Conservation (phyloP, 345 rosid genomes). For the Melastoma malabathricum region DNA sequence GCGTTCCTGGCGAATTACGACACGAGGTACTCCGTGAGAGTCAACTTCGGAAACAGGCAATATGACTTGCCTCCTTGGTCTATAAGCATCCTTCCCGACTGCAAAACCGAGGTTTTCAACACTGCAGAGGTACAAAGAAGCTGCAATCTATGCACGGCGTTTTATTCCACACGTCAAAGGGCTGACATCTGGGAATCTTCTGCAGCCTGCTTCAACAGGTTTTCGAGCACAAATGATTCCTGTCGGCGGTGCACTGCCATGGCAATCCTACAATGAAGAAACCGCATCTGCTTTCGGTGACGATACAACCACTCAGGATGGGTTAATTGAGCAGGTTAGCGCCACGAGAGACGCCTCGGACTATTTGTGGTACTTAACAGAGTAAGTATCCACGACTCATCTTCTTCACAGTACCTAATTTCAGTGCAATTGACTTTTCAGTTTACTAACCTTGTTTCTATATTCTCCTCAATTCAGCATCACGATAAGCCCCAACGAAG, state of each 20-base stretch:
- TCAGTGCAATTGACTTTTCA: background rate
- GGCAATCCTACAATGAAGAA: constrained; percentile 31
- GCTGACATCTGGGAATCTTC: no score
- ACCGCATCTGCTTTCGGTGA: constrained; percentile 17
- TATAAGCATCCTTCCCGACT: constrained; percentile 33
- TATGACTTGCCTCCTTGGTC: constrained; percentile 40
- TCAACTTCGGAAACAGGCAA: constrained; percentile 19
- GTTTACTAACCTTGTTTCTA: constrained; percentile 13
- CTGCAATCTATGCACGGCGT: background rate
- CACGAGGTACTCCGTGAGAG: constrained; percentile 16
- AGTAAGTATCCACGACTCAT: constrained; percentile 17
- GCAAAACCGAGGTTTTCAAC: constrained; percentile 26
- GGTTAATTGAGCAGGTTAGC: constrained; percentile 24
- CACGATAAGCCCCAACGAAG: constrained; percentile 38
- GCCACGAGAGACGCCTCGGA: constrained; percentile 30
- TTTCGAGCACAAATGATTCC: constrained; percentile 23
- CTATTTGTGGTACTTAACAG: constrained; percentile 36
- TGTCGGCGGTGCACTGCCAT: constrained; percentile 12
- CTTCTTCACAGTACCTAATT: background rate
- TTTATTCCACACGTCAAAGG: background rate
- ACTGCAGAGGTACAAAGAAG: constrained; percentile 20
- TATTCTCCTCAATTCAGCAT: constrained; percentile 27
- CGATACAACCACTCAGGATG: constrained; percentile 19
- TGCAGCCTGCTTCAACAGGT: constrained; percentile 11
- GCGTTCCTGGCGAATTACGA: constrained; percentile 41